phyloP scores from a whole-genome alignment of 2,329 filamentous ascomycete genomes.

The Botrytis fragariae region DNA sequence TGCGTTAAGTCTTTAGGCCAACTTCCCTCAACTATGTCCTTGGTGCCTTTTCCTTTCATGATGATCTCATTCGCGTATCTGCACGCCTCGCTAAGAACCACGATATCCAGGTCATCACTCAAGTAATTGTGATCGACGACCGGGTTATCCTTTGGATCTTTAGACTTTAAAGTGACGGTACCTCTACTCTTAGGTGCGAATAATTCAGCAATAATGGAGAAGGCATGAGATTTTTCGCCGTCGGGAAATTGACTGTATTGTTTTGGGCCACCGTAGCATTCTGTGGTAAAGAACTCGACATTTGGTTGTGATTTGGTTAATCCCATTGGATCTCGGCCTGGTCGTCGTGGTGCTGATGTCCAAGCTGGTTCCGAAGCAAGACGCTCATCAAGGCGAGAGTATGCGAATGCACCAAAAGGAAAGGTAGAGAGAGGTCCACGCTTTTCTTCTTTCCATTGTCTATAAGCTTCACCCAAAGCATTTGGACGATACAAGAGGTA shows the following conservation, averaged over 20 bases:
- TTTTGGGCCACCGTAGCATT: constrained; percentile 60
- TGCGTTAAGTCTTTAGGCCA: constrained; percentile 55
- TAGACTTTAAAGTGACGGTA: constrained; percentile 49
- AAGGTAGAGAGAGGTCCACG: constrained; percentile 58
- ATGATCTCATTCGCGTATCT: constrained; percentile 59
- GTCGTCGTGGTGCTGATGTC: constrained; percentile 47
- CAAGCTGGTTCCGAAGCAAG: constrained; percentile 54
- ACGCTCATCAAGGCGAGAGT: constrained; percentile 59
- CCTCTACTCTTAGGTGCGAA: constrained; percentile 58
- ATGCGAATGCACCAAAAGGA: constrained; percentile 62
- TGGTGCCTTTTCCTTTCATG: constrained; percentile 55
- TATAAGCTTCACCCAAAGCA: constrained; percentile 49
- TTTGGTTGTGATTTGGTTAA: constrained; percentile 56
- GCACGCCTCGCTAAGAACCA: constrained; percentile 59
- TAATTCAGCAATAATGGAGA: constrained; percentile 57
- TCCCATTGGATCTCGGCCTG: constrained; percentile 62
- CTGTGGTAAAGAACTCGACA: constrained; percentile 61
- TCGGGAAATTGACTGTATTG: constrained; percentile 53
- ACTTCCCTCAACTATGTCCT: constrained; percentile 56
- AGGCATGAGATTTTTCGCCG: constrained; percentile 52
- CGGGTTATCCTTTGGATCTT: constrained; percentile 51
- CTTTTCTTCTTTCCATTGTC: constrained; percentile 57
- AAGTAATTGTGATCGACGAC: constrained; percentile 59
- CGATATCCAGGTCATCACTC: constrained; percentile 54
- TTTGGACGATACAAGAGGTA: constrained; percentile 55